Base-by-base conservation (phyloP, 2,329 filamentous ascomycete species). In the Claviceps paspali region DNA sequence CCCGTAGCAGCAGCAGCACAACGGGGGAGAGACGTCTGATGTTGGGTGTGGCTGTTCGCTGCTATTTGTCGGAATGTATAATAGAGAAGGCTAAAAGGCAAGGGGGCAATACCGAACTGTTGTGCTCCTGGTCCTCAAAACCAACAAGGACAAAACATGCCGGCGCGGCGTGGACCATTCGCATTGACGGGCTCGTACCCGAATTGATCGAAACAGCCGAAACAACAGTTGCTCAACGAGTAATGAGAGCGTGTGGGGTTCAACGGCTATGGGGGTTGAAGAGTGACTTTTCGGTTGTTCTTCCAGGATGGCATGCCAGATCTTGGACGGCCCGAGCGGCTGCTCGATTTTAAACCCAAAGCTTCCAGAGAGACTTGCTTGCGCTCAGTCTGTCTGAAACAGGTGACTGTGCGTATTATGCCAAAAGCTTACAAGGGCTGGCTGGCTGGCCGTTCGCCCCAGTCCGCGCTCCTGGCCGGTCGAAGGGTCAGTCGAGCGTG, bases 131-230 rank as follows among this genome's bases (percentile, higher is more conserved):
- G 18, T 21, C n/a, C 11, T 26, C 21, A 17, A 31, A 33, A 30
- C 26, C 36, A 35, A 40, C 33, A 35, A 31, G 19, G 18, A 32
- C 23, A 14, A 3, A 27, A 21, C 15, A 36, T 29, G 36, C 41
- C 38, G 41, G 40, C 38, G 35, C 23, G 29, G 28, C 36, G 40
- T 43, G 43, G 43, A 40, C 41, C 37, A 29, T 40, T 42, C 38
- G 43, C 41, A 40, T 40, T 38, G 35, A 43, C 30, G 35, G 35
- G 24, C 41, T 38, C 17, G 38, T 28, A 37, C 34, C 38, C 33
- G 34, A 43, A 35, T 36, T 38, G 40, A 46, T 43, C 38, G 43
- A 45, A 46, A 46, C 45, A 35, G 33, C 36, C 43, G 44, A 46
- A 44, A 46, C 45, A 39, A 39, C 29, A 40, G 33, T 36, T 31